Percentiles rank a stretch among this genome's conserved stretches.
These are phyloP conservation scores for Bothriochloa decipiens DNA, from an alignment of 176 grass and related monocot genomes.

Conservation along the genomic window DNA sequence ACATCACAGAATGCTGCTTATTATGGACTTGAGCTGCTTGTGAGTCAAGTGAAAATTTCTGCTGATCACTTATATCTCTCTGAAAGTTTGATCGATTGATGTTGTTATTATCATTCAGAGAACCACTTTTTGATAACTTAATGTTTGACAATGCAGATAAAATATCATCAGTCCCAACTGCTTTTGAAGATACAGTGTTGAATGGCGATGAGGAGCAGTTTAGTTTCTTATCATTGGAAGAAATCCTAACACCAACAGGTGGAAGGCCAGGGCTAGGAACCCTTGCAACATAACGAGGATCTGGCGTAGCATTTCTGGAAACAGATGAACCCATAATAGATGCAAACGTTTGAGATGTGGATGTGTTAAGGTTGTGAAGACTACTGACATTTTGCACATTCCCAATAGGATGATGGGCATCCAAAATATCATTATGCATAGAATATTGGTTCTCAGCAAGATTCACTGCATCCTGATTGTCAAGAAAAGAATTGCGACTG, in stretches of 20 bases:
- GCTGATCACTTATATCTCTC: conserved; percentile 57
- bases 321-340: conserved; percentile 64
- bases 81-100: conserved; percentile 52
- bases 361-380: conserved; percentile 44
- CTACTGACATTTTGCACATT: conserved; percentile 45
- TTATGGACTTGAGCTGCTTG: conserved; percentile 49
- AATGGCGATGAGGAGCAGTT: conserved; percentile 57
- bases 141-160: conserved; percentile 80
- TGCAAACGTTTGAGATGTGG: conserved; percentile 72
- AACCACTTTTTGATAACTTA: conserved; percentile 62
- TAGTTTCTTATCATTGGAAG: conserved; percentile 57
- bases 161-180: conserved; percentile 76
- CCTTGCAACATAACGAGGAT: conserved; percentile 74
- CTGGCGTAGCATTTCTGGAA: conserved; percentile 71
- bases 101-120: conserved; percentile 42
- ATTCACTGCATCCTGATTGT: conserved; percentile 61
- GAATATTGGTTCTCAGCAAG: conserved; percentile 56
- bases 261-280: conserved; percentile 74
- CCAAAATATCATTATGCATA: conserved; percentile 57
- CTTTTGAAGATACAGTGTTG: conserved; percentile 59
- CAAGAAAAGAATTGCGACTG: conserved; percentile 76
- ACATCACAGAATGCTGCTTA: conserved; percentile 55
- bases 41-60: conserved; percentile 53
- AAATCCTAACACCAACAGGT: conserved; percentile 69
- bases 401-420: conserved; percentile 30